Percentiles rank a stretch among this genome's conserved stretches.
Evolutionary conservation across 495 filamentous ascomycete species (phyloP).

Genomic region (Monascus purpureus): DNA sequence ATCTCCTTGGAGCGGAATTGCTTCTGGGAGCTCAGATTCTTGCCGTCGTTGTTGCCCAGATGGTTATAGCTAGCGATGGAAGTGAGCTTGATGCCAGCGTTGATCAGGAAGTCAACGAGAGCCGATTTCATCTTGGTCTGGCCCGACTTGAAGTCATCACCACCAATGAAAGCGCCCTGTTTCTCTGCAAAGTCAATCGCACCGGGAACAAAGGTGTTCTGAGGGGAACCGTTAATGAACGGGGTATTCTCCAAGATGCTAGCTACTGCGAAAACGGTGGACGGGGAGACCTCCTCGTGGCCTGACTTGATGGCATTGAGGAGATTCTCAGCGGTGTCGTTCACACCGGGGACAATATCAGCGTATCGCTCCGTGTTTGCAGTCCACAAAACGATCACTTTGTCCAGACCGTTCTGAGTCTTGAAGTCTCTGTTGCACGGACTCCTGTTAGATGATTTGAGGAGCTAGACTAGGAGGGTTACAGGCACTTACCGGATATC

Average conservation of each 20-base stretch:
- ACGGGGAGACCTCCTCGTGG: slow-evolving; percentile 81
- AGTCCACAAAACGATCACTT: slow-evolving; percentile 96
- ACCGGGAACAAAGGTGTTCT: slow-evolving; percentile 97
- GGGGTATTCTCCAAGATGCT: slow-evolving; percentile 79
- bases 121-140: slow-evolving; percentile 99
- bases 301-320: slow-evolving; percentile 72
- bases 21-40: slow-evolving; percentile 91
- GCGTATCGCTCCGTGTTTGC: slow-evolving; percentile 97
- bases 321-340: slow-evolving; percentile 92
- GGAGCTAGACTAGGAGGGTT: slow-evolving; percentile 2
- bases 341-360: slow-evolving; percentile 75
- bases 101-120: slow-evolving; percentile 96
- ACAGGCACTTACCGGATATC: slow-evolving; percentile 87
- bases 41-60: slow-evolving; percentile 98
- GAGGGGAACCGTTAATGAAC: slow-evolving; percentile 98
- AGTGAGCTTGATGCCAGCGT: slow-evolving; percentile 95
- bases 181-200: slow-evolving; percentile 81
- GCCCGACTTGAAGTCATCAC: slow-evolving; percentile 99
- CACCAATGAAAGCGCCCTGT: slow-evolving; percentile 82
- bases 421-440: slow-evolving; percentile 64
- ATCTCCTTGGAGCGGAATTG: slow-evolving; percentile 99
- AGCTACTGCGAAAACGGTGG: slow-evolving; percentile 90
- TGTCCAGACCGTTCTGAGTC: slow-evolving; percentile 69
- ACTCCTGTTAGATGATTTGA: slow-evolving; percentile 9
- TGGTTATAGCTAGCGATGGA: slow-evolving; percentile 99